These are phyloP conservation scores for Plasmodium chabaudi DNA, from an alignment of 169 alveolate genomes.

Conservation along the genomic window DNA sequence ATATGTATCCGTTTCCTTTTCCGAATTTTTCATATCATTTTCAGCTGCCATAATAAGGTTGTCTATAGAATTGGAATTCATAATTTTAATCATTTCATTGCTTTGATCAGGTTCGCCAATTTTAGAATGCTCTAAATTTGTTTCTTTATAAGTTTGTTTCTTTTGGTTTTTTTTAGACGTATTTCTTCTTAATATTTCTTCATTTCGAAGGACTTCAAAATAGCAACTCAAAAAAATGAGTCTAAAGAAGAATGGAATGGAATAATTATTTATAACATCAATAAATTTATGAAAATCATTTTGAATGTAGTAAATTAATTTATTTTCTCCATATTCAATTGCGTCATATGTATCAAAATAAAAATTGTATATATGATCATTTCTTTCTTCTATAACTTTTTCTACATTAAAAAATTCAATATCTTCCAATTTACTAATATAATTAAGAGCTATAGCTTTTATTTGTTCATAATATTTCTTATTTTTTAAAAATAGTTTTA, in stretches of 20 bases:
- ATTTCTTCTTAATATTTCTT: background rate
- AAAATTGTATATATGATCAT: slow-evolving; percentile 59
- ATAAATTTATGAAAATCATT: slow-evolving; percentile 66
- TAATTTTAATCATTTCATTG: background rate
- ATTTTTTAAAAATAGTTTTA: slow-evolving; percentile 67
- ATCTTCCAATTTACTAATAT: slow-evolving; percentile 69
- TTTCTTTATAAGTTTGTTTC: background rate
- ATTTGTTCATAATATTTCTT: slow-evolving; percentile 65
- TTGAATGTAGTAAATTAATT: slow-evolving; percentile 67
- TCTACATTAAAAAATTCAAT: slow-evolving; percentile 37
- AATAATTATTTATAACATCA: slow-evolving; percentile 57
- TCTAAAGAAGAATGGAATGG: slow-evolving; percentile 64
- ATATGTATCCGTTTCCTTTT: background rate
- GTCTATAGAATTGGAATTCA: background rate
- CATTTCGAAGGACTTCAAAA: slow-evolving; percentile 35
- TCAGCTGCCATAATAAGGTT: background rate
- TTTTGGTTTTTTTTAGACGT: background rate
- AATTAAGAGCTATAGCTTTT: slow-evolving; percentile 48
- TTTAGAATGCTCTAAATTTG: background rate
- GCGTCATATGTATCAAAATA: slow-evolving; percentile 67
- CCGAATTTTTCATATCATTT: background rate
- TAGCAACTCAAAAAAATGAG: slow-evolving; percentile 65
- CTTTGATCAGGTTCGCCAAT: background rate
- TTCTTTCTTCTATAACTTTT: slow-evolving; percentile 13
- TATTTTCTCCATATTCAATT: slow-evolving; percentile 67